phyloP scores from a whole-genome alignment of 805 yeast species.

The Candida xyloterini region DNA sequence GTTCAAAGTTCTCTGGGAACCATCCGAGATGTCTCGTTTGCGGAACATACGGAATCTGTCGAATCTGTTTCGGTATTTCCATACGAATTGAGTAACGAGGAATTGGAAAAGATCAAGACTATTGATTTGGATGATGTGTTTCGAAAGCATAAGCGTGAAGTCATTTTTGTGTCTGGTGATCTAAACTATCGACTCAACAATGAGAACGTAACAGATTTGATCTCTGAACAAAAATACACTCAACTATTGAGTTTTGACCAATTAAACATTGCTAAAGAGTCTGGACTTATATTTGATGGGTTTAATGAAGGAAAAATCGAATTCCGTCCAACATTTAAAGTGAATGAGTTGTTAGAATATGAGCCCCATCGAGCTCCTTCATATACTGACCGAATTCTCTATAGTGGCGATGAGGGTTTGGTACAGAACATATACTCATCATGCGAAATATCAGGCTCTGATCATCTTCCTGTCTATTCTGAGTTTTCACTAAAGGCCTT shows the following conservation, averaged over 20 bases:
- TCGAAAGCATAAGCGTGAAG: slow-evolving; percentile 18
- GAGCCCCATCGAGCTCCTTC: slow-evolving; percentile 47
- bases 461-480: slow-evolving; percentile 54
- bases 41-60: slow-evolving; percentile 2
- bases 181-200: slow-evolving; percentile 44
- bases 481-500: slow-evolving; percentile 33
- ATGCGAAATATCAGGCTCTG: slow-evolving; percentile 37
- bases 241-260: slow-evolving; percentile 44
- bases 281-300: slow-evolving; percentile 38
- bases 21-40: slow-evolving; percentile 17
- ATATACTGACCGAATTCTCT: slow-evolving; percentile 57
- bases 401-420: slow-evolving; percentile 26
- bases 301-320: slow-evolving; percentile 46
- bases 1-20: slow-evolving; percentile 16
- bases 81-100: slow-evolving; percentile 18
- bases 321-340: slow-evolving; percentile 57
- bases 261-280: slow-evolving; percentile 34
- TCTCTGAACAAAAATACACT: slow-evolving; percentile 17
- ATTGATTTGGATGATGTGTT: slow-evolving; percentile 14
- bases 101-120: slow-evolving; percentile 10
- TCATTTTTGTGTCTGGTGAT: slow-evolving; percentile 48
- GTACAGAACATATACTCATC: slow-evolving; percentile 21
- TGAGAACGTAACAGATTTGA: slow-evolving; percentile 20
- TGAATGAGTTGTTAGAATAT: slow-evolving; percentile 25
- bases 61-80: background rate